Percentiles rank a stretch among this genome's conserved stretches.
These are phyloP conservation scores for Dryas octopetala DNA, from an alignment of 306 rosid species.

Conservation along the genomic window DNA sequence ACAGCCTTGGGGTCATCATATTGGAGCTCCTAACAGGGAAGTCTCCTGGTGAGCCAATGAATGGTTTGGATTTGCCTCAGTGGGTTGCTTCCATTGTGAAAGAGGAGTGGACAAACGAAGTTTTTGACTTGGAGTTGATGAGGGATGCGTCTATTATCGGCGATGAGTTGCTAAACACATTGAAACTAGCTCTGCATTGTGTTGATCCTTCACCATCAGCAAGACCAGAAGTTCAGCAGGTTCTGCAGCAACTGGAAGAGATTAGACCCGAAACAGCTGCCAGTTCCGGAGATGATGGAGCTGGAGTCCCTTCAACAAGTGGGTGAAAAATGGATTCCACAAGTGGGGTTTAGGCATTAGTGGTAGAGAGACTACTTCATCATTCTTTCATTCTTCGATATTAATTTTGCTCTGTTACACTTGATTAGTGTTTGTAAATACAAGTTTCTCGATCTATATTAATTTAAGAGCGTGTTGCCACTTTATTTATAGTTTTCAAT, in stretches of 20 bases:
- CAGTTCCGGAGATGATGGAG: constrained; percentile 58
- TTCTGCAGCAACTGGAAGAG: constrained; percentile 79
- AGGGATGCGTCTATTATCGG: constrained; percentile 71
- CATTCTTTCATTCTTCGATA: constrained; percentile 74
- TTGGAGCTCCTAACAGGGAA: constrained; percentile 92
- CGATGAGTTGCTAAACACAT: constrained; percentile 73
- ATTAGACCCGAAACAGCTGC: constrained; percentile 57
- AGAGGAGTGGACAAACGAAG: constrained; percentile 98
- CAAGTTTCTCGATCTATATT: constrained; percentile 3
- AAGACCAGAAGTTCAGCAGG: constrained; percentile 71
- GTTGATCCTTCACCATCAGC: constrained; percentile 96
- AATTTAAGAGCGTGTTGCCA: not conserved
- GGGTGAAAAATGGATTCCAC: constrained; percentile 27
- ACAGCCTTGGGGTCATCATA: constrained; percentile 92
- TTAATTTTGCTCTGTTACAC: constrained; percentile 32
- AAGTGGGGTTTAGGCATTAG: not conserved
- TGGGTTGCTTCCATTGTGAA: constrained; percentile 98
- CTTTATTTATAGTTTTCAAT: not conserved
- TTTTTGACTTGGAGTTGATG: constrained; percentile 85
- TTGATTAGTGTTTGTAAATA: constrained; percentile 41
- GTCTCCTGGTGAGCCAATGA: constrained; percentile 81
- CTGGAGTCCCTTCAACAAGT: constrained; percentile 53
- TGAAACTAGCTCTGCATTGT: constrained; percentile 92
- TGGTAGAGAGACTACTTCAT: constrained; percentile 9
- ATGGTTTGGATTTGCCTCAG: constrained; percentile 88